Percentiles rank a stretch among this genome's conserved stretches.
Conservation (phyloP, 1,139 yeast species). For the Pichia sp. region DNA sequence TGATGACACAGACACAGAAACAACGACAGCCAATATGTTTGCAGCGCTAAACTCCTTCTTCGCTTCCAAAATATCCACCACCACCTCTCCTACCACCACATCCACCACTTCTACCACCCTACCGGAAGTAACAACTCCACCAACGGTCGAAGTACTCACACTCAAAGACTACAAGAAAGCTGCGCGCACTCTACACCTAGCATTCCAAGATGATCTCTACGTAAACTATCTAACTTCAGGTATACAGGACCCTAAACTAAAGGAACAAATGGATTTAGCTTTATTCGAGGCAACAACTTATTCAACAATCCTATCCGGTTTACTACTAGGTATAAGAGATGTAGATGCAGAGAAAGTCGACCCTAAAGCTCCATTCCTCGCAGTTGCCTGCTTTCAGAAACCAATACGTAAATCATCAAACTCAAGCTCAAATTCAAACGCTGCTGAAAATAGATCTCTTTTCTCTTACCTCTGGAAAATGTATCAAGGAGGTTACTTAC, state of each 20-base stretch:
- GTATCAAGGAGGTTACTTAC: slow-evolving; percentile 29
- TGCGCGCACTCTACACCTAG: slow-evolving; percentile 44
- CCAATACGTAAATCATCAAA: slow-evolving; percentile 34
- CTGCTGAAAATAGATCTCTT: slow-evolving; percentile 18
- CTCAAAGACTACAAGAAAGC: slow-evolving; percentile 45
- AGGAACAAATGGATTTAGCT: slow-evolving; percentile 37
- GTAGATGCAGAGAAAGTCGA: slow-evolving; percentile 24
- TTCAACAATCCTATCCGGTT: slow-evolving; percentile 50
- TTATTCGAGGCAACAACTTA: slow-evolving; percentile 52
- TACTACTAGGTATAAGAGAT: slow-evolving; percentile 47
- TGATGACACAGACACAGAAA: too few species aligned
- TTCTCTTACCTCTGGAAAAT: slow-evolving; percentile 28
- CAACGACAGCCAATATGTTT: neutral
- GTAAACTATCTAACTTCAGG: slow-evolving; percentile 41
- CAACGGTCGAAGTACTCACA: slow-evolving; percentile 25
- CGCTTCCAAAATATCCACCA: neutral
- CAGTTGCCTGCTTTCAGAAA: slow-evolving; percentile 57
- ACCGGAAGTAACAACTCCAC: slow-evolving; percentile 5
- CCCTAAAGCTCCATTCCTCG: slow-evolving; percentile 40
- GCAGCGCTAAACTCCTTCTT: neutral
- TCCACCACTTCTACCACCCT: too few species aligned
- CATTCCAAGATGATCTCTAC: slow-evolving; percentile 47
- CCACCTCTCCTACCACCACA: neutral
- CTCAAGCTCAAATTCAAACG: neutral
- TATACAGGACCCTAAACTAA: slow-evolving; percentile 30